These are phyloP conservation scores for Craspedostauros australis DNA, from an alignment of 108 stramenopile genomes.

Conservation along the genomic window DNA sequence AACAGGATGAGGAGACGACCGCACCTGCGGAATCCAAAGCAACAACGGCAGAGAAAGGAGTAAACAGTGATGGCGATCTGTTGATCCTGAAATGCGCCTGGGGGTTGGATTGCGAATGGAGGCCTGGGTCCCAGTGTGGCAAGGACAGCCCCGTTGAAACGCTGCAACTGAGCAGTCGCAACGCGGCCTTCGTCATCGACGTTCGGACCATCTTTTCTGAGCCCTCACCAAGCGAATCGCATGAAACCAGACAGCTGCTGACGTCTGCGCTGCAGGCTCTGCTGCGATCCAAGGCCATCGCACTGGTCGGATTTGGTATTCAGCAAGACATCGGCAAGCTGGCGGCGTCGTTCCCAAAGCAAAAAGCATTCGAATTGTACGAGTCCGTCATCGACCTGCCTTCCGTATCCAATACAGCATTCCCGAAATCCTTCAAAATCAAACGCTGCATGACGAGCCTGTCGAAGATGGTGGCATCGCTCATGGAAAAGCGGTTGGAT, in stretches of 20 bases:
- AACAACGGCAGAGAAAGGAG: too few species aligned
- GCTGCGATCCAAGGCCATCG: constrained; percentile 1
- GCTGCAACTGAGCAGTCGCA: constrained; percentile 24
- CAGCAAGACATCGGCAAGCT: constrained; percentile 29
- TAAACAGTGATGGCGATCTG: background rate
- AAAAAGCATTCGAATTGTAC: constrained; percentile 24
- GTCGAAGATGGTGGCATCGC: constrained; percentile 21
- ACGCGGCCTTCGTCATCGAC: constrained; percentile 21
- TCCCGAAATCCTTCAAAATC: background rate
- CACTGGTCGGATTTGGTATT: constrained; percentile 31
- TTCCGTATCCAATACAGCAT: constrained; percentile 6
- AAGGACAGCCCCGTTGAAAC: constrained; percentile 26
- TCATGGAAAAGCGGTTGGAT: constrained; percentile 23
- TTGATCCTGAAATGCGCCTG: constrained; percentile 12
- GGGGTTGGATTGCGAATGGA: constrained; percentile 44
- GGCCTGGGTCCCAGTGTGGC: constrained; percentile 19
- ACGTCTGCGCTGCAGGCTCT: constrained; percentile 17
- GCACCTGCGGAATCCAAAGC: too few species aligned
- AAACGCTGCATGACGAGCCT: constrained; percentile 17
- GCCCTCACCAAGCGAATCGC: background rate
- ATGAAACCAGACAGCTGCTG: background rate
- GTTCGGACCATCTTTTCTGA: constrained; percentile 17
- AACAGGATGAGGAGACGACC: too few species aligned
- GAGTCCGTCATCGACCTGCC: constrained; percentile 31
- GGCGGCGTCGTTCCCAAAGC: constrained; percentile 26